Evolutionary conservation across 306 rosid species (phyloP).

Genomic region (Vigna trinervia): DNA sequence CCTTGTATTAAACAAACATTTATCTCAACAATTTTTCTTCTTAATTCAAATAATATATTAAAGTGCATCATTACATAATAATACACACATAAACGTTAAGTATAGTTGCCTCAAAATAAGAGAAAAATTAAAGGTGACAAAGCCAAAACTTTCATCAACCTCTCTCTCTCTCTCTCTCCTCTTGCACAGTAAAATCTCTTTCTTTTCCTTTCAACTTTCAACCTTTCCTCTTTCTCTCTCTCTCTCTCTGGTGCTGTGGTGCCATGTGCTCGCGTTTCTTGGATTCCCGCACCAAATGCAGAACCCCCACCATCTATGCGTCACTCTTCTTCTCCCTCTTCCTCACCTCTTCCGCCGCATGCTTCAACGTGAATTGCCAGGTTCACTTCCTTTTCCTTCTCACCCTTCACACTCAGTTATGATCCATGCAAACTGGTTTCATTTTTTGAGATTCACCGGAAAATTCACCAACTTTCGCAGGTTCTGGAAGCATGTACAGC

Average conservation of each 20-base stretch:
- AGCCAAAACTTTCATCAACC: slow-evolving; percentile 48
- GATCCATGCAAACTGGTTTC: slow-evolving; percentile 34
- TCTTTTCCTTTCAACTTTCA: slow-evolving; percentile 43
- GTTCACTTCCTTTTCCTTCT: slow-evolving; percentile 46
- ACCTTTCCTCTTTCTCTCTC: neutral
- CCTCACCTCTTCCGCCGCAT: slow-evolving; percentile 55
- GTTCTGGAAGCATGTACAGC: slow-evolving; percentile 79
- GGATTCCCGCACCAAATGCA: slow-evolving; percentile 51
- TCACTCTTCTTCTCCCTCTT: slow-evolving; percentile 51
- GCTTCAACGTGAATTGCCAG: slow-evolving; percentile 80
- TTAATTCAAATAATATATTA: slow-evolving; percentile 1
- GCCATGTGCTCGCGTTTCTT: slow-evolving; percentile 58
- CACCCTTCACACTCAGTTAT: neutral
- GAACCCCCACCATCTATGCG: slow-evolving; percentile 43
- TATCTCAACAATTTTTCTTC: neutral
- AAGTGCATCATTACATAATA: slow-evolving; percentile 4
- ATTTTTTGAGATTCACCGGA: slow-evolving; percentile 29
- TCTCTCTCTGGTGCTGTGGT: slow-evolving; percentile 31
- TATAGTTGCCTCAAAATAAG: slow-evolving; percentile 48
- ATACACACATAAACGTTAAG: slow-evolving; percentile 10
- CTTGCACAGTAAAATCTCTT: slow-evolving; percentile 46
- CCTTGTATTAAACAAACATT: neutral
- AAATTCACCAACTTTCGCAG: slow-evolving; percentile 45
- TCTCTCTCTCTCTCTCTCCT: slow-evolving; percentile 7
- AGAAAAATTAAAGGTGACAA: slow-evolving; percentile 49